phyloP scores from a whole-genome alignment of 169 alveolate genomes.

The Plasmodium reichenowi region DNA sequence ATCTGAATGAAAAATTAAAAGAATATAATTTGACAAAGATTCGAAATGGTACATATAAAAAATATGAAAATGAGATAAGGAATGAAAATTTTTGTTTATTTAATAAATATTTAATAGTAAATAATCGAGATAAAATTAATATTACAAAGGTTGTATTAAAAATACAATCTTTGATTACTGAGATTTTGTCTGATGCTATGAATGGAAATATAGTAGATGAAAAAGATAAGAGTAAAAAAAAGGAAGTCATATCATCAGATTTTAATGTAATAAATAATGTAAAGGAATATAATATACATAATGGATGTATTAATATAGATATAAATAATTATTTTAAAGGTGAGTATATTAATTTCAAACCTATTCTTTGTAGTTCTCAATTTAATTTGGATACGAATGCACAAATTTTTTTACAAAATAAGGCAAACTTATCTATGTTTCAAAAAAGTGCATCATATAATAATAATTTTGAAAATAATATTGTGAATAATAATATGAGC shows the following conservation, averaged over 20 bases:
- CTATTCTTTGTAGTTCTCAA: not conserved
- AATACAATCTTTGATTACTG: constrained; percentile 26
- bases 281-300: not conserved
- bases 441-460: constrained; percentile 6
- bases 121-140: constrained; percentile 21
- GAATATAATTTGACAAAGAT: constrained; percentile 9
- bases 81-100: constrained; percentile 22
- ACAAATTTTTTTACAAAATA: no score
- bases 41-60: not conserved
- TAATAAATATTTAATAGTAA: constrained; percentile 28
- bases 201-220: constrained; percentile 3
- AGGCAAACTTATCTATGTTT: not conserved
- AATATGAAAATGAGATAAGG: not conserved
- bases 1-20: constrained; percentile 36
- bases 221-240: constrained; percentile 3
- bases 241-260: not conserved
- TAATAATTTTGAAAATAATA: not conserved
- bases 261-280: not conserved
- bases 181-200: constrained; percentile 14
- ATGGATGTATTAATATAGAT: constrained; percentile 11
- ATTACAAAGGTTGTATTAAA: constrained; percentile 21
- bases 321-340: not conserved
- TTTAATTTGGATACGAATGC: no score
- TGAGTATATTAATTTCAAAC: not conserved
- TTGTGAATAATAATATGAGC: not conserved